Evolutionary conservation across 2,329 filamentous ascomycete genomes (phyloP).

Genomic region (Talaromyces piceae): DNA sequence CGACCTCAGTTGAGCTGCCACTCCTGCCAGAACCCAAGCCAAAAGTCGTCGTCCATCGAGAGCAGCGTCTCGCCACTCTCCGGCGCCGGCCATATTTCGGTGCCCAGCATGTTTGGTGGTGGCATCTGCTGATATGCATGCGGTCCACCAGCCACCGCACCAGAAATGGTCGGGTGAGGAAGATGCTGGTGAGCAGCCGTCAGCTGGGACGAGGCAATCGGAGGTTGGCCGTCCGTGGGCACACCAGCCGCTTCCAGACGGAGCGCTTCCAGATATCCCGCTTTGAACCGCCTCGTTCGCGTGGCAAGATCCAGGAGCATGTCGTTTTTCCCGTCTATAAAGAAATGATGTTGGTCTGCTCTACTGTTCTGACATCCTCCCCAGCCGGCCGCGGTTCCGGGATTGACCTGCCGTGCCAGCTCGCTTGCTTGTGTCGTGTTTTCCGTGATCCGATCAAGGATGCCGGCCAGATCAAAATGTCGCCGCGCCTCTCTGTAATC

Average conservation of each 20-base stretch:
- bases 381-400: neutral
- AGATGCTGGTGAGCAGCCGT: neutral
- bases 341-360: neutral
- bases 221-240: neutral
- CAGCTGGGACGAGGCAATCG: neutral
- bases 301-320: neutral
- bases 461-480: neutral
- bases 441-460: neutral
- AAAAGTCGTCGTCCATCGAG: conserved; percentile 3
- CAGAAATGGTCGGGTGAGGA: no score
- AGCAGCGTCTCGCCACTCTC: conserved; percentile 1
- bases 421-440: neutral
- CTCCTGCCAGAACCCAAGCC: conserved; percentile 3
- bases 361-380: neutral
- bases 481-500: conserved; percentile 2
- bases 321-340: neutral
- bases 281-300: neutral
- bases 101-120: neutral
- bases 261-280: neutral
- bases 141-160: neutral
- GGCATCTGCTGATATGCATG: neutral
- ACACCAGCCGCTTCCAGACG: neutral
- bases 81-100: neutral
- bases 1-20: neutral
- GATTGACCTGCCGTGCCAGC: neutral